phyloP scores from a whole-genome alignment of 2,329 filamentous ascomycete species.

The Trichoderma cornu-damae region DNA sequence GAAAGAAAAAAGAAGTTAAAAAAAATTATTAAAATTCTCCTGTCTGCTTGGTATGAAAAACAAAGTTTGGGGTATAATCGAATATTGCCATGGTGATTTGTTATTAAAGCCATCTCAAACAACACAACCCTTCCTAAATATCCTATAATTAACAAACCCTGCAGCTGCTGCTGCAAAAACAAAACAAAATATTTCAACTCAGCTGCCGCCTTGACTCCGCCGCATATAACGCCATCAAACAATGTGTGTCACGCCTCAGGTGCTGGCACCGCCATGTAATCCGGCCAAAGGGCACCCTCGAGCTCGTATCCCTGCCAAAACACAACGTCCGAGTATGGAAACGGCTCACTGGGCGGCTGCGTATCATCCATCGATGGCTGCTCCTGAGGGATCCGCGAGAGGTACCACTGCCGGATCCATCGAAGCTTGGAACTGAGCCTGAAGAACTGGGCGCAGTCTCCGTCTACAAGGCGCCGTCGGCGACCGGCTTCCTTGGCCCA shows the following conservation, averaged over 20 bases:
- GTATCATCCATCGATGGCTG: constrained; percentile 17
- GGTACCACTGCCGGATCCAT: constrained; percentile 40
- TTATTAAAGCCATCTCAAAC: too few relatives aligned
- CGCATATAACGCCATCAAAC: background rate
- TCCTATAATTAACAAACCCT: too few relatives aligned
- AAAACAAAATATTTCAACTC: too few relatives aligned
- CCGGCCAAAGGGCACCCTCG: constrained; percentile 30
- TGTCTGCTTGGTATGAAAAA: too few relatives aligned
- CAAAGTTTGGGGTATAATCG: too few relatives aligned
- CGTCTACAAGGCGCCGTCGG: constrained; percentile 27
- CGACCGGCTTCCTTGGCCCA: constrained; percentile 24
- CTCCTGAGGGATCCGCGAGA: constrained; percentile 23
- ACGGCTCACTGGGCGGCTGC: constrained; percentile 4
- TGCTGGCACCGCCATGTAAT: constrained; percentile 21
- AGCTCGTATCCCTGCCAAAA: constrained; percentile 25
- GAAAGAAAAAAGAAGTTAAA: too few relatives aligned
- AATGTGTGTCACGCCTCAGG: background rate
- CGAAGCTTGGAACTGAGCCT: constrained; percentile 34
- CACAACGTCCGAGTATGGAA: constrained; percentile 7
- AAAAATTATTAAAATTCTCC: too few relatives aligned
- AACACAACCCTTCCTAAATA: background rate
- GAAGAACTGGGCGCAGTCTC: constrained; percentile 29
- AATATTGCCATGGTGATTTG: too few relatives aligned
- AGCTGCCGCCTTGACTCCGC: too few relatives aligned
- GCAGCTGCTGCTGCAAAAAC: too few relatives aligned